A percentile compares a stretch with the other conserved stretches of the same genome.
Evolutionary conservation across 192 early-diverging fungal genomes (phyloP).

Genomic region (Backusella psychrophila): DNA sequence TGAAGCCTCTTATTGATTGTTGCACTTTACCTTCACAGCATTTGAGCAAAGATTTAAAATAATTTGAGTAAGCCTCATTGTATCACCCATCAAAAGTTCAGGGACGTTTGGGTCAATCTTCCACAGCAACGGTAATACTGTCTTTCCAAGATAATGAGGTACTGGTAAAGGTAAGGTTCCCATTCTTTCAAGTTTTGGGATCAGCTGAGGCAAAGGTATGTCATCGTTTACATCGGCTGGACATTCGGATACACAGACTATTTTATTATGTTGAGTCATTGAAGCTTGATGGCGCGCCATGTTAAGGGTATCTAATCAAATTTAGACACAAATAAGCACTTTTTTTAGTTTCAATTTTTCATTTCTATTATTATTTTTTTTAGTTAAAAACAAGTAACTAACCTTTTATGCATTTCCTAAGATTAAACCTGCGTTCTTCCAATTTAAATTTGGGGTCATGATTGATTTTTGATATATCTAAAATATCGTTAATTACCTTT

Average conservation of each 20-base stretch:
- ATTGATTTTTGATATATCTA: constrained; percentile 55
- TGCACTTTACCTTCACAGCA: constrained; percentile 48
- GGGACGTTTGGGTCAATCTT: constrained; percentile 50
- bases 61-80: constrained; percentile 49
- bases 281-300: constrained; percentile 42
- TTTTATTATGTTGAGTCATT: constrained; percentile 30
- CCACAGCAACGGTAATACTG: constrained; percentile 46
- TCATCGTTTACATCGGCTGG: constrained; percentile 30
- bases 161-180: constrained; percentile 11
- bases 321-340: constrained; percentile 1
- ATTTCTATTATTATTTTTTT: constrained; percentile 13
- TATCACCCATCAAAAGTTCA: constrained; percentile 52
- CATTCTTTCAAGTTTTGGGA: constrained; percentile 9
- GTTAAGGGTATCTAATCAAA: constrained; percentile 33
- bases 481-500: constrained; percentile 54
- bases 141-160: constrained; percentile 14
- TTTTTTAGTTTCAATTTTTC: background rate
- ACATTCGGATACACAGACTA: constrained; percentile 32
- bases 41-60: constrained; percentile 54
- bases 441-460: constrained; percentile 53
- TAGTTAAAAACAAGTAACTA: constrained; percentile 11
- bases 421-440: constrained; percentile 45
- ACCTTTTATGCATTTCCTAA: constrained; percentile 57
- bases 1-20: background rate
- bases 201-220: constrained; percentile 21